Evolutionary conservation across 352 stramenopile species (phyloP), one percentile per base, ranked within the genome.

Genomic region (Phytophthora fragariaefolia): DNA sequence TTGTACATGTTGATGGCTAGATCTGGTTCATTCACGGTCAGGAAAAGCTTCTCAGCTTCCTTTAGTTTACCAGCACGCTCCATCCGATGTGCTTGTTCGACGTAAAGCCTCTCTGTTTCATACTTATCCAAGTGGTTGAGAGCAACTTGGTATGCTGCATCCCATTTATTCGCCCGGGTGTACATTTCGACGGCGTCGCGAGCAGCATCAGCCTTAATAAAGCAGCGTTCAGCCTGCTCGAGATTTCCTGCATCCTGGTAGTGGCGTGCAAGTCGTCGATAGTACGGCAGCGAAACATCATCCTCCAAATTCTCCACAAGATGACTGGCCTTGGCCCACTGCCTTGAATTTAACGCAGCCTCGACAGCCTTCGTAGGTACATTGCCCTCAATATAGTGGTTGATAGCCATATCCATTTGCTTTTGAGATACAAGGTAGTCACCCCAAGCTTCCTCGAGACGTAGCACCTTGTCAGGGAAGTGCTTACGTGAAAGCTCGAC

Each of bases 1-100:
- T 98, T 98, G 89, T 98, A 98, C 93, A 98, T 98, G 68, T 96
- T 95, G 75, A 98, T 98, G 30, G 96, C 96, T 18, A 97, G 61
- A 63, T 98, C 90, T 4, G 89, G 85, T 48, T 98, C 91, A 66
- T 98, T 97, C 26, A 98, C 92, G 0, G 87, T 93, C 18, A 98
- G 58, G 69, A 97, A 97, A 22, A 98, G 83, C 63, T 97, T 97
- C 67, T 98, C 95, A 2, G 95, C 95, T 42, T 98, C 92, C 55
- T 97, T 97, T 38, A 97, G 82, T 58, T 97, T 97, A 53, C 90
- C 89, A 60, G 90, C 76, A 43, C 77, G 83, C 54, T 98, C 92
- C 77, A 98, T 94, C 28, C 92, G 90, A 45, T 98, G 87, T 8
- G 93, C 94, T 55, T 98, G 92, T 63, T 97, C 86, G 23, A 98